phyloP scores from a whole-genome alignment of 495 filamentous ascomycete species.

The Parmelia sp. region DNA sequence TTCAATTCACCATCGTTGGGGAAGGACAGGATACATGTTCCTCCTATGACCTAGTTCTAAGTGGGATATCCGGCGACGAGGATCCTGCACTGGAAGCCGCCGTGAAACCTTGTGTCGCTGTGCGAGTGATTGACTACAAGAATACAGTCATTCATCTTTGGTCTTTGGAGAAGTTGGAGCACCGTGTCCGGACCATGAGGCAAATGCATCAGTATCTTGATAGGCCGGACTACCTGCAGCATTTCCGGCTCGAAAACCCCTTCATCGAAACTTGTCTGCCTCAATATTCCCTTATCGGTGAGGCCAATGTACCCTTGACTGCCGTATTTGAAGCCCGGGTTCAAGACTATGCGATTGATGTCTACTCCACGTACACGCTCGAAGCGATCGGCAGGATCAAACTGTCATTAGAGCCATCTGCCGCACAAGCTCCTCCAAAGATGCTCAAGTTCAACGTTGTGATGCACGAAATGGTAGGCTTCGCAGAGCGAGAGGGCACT shows the following conservation, averaged over 20 bases:
- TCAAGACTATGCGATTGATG: constrained; percentile 87
- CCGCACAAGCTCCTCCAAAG: constrained; percentile 82
- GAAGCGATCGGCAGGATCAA: constrained; percentile 84
- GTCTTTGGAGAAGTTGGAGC: constrained; percentile 88
- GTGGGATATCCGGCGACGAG: constrained; percentile 84
- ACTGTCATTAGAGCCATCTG: constrained; percentile 87
- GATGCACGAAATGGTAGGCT: constrained; percentile 95
- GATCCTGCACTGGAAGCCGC: constrained; percentile 75
- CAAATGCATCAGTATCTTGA: constrained; percentile 95
- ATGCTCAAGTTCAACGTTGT: constrained; percentile 98
- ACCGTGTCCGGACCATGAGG: constrained; percentile 82
- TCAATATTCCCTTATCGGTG: constrained; percentile 85
- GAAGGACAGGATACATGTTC: constrained; percentile 82
- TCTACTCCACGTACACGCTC: constrained; percentile 86
- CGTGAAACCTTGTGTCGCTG: constrained; percentile 82
- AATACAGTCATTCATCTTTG: constrained; percentile 82
- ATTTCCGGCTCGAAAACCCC: constrained; percentile 56
- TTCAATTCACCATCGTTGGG: constrained; percentile 91
- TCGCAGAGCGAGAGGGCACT: constrained; percentile 92
- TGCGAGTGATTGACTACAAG: constrained; percentile 89
- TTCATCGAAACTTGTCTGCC: constrained; percentile 87
- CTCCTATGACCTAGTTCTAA: constrained; percentile 92
- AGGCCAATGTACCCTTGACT: constrained; percentile 86
- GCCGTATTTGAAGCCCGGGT: constrained; percentile 94
- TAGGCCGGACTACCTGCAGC: constrained; percentile 84